Conservation (phyloP, 2,329 filamentous ascomycete species). For the Penicillium sp. region DNA sequence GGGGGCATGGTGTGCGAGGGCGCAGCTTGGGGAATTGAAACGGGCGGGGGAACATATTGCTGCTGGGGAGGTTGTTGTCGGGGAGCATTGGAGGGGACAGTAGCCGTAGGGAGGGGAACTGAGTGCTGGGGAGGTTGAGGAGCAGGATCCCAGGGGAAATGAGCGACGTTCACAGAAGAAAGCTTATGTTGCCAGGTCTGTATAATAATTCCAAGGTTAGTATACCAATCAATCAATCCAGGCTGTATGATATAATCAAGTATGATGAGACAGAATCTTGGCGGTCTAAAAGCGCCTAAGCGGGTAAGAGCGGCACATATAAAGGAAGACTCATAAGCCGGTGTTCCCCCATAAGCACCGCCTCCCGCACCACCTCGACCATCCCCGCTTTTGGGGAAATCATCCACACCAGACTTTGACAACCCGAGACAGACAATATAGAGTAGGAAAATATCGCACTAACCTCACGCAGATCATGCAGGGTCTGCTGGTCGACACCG, state of each 20-base stretch:
- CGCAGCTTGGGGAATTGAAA: constrained; percentile 36
- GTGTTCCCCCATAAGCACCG: constrained; percentile 40
- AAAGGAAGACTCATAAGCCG: constrained; percentile 44
- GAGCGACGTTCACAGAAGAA: constrained; percentile 76
- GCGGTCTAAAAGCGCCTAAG: constrained; percentile 26
- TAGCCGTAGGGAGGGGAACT: constrained; percentile 38
- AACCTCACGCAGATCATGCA: constrained; percentile 87
- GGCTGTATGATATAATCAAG: constrained; percentile 17
- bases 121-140: constrained; percentile 52
- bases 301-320: constrained; percentile 39
- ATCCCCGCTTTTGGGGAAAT: constrained; percentile 31
- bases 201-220: constrained; percentile 4
- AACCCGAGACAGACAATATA: constrained; percentile 9
- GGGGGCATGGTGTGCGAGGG: constrained; percentile 30
- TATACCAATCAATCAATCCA: background rate
- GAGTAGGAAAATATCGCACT: constrained; percentile 42
- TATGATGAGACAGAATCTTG: constrained; percentile 14
- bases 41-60: constrained; percentile 40
- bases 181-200: constrained; percentile 95
- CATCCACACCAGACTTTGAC: constrained; percentile 12
- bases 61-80: constrained; percentile 33
- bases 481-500: constrained; percentile 80
- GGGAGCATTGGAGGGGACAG: constrained; percentile 48
- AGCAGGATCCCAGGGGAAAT: constrained; percentile 93
- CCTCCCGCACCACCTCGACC: constrained; percentile 36